Evolutionary conservation across 208 protist genomes (phyloP).

Genomic region (Crithidia brevicula): DNA sequence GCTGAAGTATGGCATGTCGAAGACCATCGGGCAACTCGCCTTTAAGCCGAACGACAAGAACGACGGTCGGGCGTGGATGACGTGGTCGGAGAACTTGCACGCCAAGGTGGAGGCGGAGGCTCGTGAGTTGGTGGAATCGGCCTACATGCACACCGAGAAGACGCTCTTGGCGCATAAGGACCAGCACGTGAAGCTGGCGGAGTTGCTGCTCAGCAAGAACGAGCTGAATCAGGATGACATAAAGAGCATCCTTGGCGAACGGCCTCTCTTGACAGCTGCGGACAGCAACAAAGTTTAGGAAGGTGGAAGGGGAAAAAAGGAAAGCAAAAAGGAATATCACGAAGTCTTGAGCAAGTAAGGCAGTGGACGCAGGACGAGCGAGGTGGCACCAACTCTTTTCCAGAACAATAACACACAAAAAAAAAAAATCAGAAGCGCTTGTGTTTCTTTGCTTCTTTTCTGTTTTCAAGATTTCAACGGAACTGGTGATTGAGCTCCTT

Average conservation of each 20-base stretch:
- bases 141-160: constrained; percentile 77
- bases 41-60: constrained; percentile 91
- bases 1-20: constrained; percentile 90
- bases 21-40: constrained; percentile 81
- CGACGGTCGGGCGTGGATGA: constrained; percentile 91
- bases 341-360: no score
- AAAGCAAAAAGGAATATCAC: no score
- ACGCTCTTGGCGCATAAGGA: constrained; percentile 71
- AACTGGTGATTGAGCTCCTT: no score
- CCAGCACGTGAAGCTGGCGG: constrained; percentile 70
- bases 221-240: constrained; percentile 88
- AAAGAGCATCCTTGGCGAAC: constrained; percentile 68
- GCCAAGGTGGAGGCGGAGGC: constrained; percentile 87
- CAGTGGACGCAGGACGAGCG: no score
- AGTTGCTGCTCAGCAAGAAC: constrained; percentile 86
- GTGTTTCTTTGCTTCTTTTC: no score
- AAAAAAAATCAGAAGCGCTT: no score
- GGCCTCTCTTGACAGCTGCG: constrained; percentile 33
- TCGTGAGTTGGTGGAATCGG: constrained; percentile 63
- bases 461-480: no score
- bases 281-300: constrained; percentile 5
- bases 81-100: constrained; percentile 88
- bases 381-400: no score
- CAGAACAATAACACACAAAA: no score
- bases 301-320: no score